Conservation (phyloP, 169 alveolate genomes). For the Plasmodium inui region DNA sequence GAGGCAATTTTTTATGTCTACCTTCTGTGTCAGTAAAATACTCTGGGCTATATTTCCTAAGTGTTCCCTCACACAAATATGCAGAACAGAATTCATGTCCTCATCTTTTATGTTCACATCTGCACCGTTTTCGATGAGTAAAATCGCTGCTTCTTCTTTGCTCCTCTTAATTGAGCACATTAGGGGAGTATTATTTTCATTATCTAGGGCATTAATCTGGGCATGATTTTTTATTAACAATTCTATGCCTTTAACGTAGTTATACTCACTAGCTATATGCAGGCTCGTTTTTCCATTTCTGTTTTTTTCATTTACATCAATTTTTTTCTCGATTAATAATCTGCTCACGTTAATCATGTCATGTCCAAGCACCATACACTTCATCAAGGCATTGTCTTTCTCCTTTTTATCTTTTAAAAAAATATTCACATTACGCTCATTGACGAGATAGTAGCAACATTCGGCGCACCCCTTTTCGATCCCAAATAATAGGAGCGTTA, state of each 20-base stretch:
- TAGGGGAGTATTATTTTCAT: slow-evolving; percentile 51
- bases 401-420: slow-evolving; percentile 67
- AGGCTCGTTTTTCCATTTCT: slow-evolving; percentile 73
- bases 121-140: slow-evolving; percentile 65
- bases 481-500: slow-evolving; percentile 39
- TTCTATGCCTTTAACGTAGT: slow-evolving; percentile 73
- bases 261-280: slow-evolving; percentile 73
- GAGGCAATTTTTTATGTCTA: slow-evolving; percentile 56
- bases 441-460: slow-evolving; percentile 51
- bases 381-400: slow-evolving; percentile 73
- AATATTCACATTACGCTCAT: slow-evolving; percentile 46
- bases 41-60: slow-evolving; percentile 54
- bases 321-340: slow-evolving; percentile 56
- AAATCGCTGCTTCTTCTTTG: slow-evolving; percentile 61
- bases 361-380: slow-evolving; percentile 55
- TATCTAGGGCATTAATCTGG: slow-evolving; percentile 51
- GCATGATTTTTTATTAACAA: slow-evolving; percentile 68
- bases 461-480: slow-evolving; percentile 55
- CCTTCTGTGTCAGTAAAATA: slow-evolving; percentile 56
- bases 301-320: slow-evolving; percentile 52
- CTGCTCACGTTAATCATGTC: slow-evolving; percentile 45
- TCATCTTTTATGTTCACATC: slow-evolving; percentile 65
- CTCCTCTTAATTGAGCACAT: slow-evolving; percentile 61
- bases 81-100: slow-evolving; percentile 46
- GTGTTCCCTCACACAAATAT: slow-evolving; percentile 73